Evolutionary conservation across 2,329 filamentous ascomycete genomes (phyloP), one percentile per base, ranked within the genome.

Genomic region (Trichoderma breve): DNA sequence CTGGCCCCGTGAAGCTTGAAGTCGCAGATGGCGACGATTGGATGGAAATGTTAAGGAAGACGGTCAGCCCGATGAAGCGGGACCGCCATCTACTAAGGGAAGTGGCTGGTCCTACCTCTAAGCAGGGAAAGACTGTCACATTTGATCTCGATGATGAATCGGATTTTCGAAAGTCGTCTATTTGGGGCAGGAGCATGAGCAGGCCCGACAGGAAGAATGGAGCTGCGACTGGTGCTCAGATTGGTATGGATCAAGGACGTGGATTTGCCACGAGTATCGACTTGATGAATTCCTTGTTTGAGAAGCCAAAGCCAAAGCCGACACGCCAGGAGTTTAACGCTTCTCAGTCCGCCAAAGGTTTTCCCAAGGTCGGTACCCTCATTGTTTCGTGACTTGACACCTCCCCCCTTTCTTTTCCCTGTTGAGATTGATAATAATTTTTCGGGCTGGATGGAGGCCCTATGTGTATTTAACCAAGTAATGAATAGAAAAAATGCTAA

Each of bases 271-370:
- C 92, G 24, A 95, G 93, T 78, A 97, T 98, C 83, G 96, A 98
- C 84, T 85, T 98, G 80, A 98, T 97, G 94, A 95, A 97, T 80
- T 97, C 94, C 62, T 85, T 98, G 71, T 98, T 97, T 82, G 92
- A 93, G 80, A 89, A 92, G 82, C 87, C 90, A 74, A 90, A 92
- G 82, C 87, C 90, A 74, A 90, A 88, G 83, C 86, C 85, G 68
- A 86, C 86, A 74, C 82, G 83, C 68, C 85, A 88, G 77, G 88
- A 86, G 76, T 80, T 86, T 70, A 86, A 87, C 77, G 85, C 84
- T 74, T 82, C 85, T 43, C 79, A 84, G 75, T 81, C 86, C 73
- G 83, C 85, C 76, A 89, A 89, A 83, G 92, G 93, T 79, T 93
- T 95, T 82, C 91, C 87, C 72, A 87, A 98, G 95, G 96, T 98